phyloP scores from a whole-genome alignment of 148 eudicot species.

The Selenicereus undatus region DNA sequence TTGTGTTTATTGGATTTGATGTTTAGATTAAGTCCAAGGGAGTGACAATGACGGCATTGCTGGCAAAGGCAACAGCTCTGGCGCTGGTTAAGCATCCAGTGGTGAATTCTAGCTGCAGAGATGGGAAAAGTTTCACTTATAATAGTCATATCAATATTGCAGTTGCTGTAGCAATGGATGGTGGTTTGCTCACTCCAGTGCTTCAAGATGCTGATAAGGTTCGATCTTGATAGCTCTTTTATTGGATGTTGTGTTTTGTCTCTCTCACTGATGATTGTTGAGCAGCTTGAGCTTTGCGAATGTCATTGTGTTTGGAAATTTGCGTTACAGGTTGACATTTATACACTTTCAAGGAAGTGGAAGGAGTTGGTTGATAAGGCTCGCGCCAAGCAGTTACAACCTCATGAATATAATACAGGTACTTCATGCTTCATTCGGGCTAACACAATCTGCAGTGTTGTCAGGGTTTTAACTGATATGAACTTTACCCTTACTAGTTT shows the following conservation, averaged over 20 bases:
- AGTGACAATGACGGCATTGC: constrained; percentile 92
- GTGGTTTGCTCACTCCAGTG: constrained; percentile 88
- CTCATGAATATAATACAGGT: constrained; percentile 18
- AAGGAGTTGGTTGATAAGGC: constrained; percentile 9
- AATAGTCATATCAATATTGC: constrained; percentile 87
- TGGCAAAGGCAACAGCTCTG: constrained; percentile 94
- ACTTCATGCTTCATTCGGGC: not conserved
- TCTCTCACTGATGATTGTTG: not conserved
- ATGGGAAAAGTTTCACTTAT: constrained; percentile 94
- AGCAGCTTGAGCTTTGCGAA: not conserved
- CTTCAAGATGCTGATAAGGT: constrained; percentile 61
- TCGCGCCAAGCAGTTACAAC: constrained; percentile 8
- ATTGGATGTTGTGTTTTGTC: not conserved
- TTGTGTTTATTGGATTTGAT: constrained; percentile 16
- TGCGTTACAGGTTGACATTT: not conserved
- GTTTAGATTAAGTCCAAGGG: constrained; percentile 81
- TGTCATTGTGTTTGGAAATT: not conserved
- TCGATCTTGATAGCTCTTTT: not conserved
- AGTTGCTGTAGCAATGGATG: constrained; percentile 91
- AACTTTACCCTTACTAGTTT: too few species aligned
- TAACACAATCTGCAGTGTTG: not conserved
- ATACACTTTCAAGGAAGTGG: constrained; percentile 6
- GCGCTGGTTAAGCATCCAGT: constrained; percentile 85
- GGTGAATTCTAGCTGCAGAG: constrained; percentile 95
- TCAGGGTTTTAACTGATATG: too few species aligned